Evolutionary conservation across 805 yeast genomes (phyloP).

Genomic region (Metschnikowia baotianmanensis): DNA sequence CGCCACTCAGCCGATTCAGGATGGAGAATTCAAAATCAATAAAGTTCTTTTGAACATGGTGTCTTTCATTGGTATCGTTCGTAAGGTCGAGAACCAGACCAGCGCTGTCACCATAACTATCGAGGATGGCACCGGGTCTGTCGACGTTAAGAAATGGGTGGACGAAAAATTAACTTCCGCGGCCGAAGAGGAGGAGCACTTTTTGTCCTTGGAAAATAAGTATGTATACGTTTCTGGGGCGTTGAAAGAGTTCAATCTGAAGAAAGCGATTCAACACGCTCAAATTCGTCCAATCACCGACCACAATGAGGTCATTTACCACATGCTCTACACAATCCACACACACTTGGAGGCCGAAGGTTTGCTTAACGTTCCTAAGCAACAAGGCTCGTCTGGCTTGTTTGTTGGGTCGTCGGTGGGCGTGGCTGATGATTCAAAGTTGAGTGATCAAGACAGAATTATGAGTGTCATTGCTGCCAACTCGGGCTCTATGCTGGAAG

Average conservation of each 20-base stretch:
- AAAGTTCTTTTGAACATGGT: conserved; percentile 63
- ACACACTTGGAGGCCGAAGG: conserved; percentile 57
- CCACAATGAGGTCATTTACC: conserved; percentile 67
- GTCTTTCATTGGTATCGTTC: conserved; percentile 65
- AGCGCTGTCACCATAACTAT: conserved; percentile 54
- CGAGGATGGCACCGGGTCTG: conserved; percentile 72
- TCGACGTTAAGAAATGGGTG: conserved; percentile 65
- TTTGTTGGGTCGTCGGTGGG: conserved; percentile 27
- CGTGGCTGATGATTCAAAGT: conserved; percentile 22
- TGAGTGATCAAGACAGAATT: conserved; percentile 41
- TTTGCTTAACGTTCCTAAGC: conserved; percentile 23
- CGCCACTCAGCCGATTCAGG: conserved; percentile 59
- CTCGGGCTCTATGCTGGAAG: conserved; percentile 63
- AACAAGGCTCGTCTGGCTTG: conserved; percentile 24
- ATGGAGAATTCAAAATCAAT: conserved; percentile 60
- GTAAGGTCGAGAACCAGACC: conserved; percentile 59
- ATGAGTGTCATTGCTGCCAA: conserved; percentile 48
- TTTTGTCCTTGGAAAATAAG: conserved; percentile 44
- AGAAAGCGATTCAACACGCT: conserved; percentile 63
- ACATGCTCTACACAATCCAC: conserved; percentile 61
- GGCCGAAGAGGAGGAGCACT: conserved; percentile 30
- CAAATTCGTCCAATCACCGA: conserved; percentile 55
- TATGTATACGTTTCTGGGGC: conserved; percentile 57
- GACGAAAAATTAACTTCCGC: conserved; percentile 30
- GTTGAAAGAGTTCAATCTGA: conserved; percentile 56